Evolutionary conservation across 257 asterid species (phyloP), one percentile per base, ranked within the genome.

Genomic region (Henckelia pumila): DNA sequence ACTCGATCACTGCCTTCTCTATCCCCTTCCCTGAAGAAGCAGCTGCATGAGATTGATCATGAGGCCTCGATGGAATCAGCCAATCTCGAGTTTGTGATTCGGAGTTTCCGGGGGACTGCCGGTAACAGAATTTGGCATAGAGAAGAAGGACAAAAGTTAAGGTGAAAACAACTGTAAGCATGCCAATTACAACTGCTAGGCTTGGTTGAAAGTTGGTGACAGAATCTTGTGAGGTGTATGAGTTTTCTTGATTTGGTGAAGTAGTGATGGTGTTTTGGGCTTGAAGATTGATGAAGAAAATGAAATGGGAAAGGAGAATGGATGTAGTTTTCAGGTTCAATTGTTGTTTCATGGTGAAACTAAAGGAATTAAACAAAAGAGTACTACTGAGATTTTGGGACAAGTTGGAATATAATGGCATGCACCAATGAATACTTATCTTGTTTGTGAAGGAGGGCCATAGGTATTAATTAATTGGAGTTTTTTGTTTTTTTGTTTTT

Each of bases 101-200:
- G n/a, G n/a, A n/a, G n/a, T n/a, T n/a, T n/a, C 19, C 44, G 2
- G 84, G 40, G n/a, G 84, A 3, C 21, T 80, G 59, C 2, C 68
- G 80, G 69, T 83, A 85, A 83, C 97, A 88, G 79, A 85, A 88
- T 62, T 89, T 89, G 9, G 97, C 95, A 59, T 89, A 92, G 19
- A 92, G 79, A 22, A 92, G 84, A 21, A 92, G 92, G 68, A 86
- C 20, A 57, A 92, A 85, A 53, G 97, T 88, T 24, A 88, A 52
- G 21, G 86, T 71, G 55, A 92, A 83, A 89, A 89, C 84, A 62
- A 88, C 73, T 5, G 88, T 61, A 0, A 92, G 83, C 53, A 89
- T 77, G 21, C 89, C 95, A 47, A 92, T 83, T 0, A 92, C 95
- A n/a, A 92, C 95, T 1, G 89, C 90, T 5, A 90, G 71, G 53